Evolutionary conservation across 139 green algal species (phyloP), one percentile per base, ranked within the genome.

Genomic region (Micromonas commoda): DNA sequence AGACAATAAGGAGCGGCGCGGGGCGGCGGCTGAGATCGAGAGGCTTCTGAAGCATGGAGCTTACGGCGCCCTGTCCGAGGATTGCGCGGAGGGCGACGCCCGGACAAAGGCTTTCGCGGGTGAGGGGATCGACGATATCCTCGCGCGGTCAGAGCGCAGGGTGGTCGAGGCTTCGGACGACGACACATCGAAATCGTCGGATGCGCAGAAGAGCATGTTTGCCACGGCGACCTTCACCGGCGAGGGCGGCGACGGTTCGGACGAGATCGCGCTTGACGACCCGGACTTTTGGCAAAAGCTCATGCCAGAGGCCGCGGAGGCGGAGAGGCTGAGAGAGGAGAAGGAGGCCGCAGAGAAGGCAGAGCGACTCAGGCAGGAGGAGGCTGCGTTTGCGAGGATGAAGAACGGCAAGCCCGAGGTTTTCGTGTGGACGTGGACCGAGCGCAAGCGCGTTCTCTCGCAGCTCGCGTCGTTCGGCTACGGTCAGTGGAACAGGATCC

Each of bases 231-330:
- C 68, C 4, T 75, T 75, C 37, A 37, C 20, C 23, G 37, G n/a
- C 19, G 35, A 63, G 23, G 68, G 37, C n/a, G 26, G 6, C 16
- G 21, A 28, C 24, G 39, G 21, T 26, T n/a, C n/a, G n/a, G 28
- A 54, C 16, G 53, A 34, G 19, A n/a, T 78, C 28, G 51, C 23
- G 29, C 53, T 78, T 26, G 72, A 78, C 38, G 72, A 78, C 33
- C 72, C 72, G 32, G 52, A 78, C 4, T 78, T 78, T 54, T 78
- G 72, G 72, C 39, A 68, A 28, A 78, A 78, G 72, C 33, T 69
- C 53, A 68, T 78, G 72, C 54, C 54, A 23, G 72, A 78, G 26
- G 52, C 26, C 16, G 72, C 72, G 28, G 71, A 57, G 35, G 71
- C 26, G 28, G 71, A 66, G 54, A 73, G 29, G 65, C 65, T 24